phyloP scores from a whole-genome alignment of 331 rosid species.

The Saraca asoca region DNA sequence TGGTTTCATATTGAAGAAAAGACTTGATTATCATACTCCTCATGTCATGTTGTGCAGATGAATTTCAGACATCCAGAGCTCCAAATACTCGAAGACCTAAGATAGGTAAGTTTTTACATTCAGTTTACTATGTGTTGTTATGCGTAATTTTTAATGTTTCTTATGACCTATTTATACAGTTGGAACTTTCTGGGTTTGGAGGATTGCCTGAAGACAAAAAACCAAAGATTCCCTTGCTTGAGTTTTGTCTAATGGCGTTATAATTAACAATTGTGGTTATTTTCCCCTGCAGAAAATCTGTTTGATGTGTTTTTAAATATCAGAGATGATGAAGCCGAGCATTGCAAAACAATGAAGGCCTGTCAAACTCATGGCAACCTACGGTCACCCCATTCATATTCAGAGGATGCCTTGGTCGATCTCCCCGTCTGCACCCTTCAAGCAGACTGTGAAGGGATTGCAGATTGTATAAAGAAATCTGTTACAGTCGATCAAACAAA shows the following conservation, averaged over 20 bases:
- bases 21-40: constrained; percentile 34
- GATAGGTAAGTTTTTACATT: constrained; percentile 59
- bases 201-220: constrained; percentile 1
- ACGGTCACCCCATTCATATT: constrained; percentile 78
- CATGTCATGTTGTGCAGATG: constrained; percentile 57
- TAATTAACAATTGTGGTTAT: constrained; percentile 16
- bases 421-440: constrained; percentile 40
- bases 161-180: constrained; percentile 14
- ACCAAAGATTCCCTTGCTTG: not conserved
- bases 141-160: constrained; percentile 22
- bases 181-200: constrained; percentile 11
- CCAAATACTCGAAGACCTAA: constrained; percentile 91
- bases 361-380: constrained; percentile 92
- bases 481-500: constrained; percentile 50
- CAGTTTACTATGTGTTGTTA: constrained; percentile 19
- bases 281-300: constrained; percentile 59
- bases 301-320: constrained; percentile 84
- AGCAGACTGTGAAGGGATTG: constrained; percentile 76
- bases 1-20: constrained; percentile 16
- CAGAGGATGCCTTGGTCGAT: constrained; percentile 49
- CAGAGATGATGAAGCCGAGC: constrained; percentile 98
- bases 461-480: constrained; percentile 76
- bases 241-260: constrained; percentile 4
- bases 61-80: constrained; percentile 85
- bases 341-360: constrained; percentile 97